Evolutionary conservation across 345 rosid species (phyloP).

Genomic region (Noccaea caerulescens): DNA sequence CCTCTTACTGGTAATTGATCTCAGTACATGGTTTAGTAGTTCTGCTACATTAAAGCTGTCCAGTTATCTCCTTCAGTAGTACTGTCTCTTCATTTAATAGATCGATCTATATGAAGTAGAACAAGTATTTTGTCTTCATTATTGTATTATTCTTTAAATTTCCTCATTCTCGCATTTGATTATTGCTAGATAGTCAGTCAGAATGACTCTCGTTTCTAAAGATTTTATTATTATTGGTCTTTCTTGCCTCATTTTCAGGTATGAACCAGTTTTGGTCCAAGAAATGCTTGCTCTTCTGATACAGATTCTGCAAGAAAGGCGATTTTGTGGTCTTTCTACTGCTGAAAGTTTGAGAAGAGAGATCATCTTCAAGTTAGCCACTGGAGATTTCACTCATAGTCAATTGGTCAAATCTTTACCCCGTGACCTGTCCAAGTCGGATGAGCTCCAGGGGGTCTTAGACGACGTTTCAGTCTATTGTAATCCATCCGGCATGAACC

Average conservation of each 20-base stretch:
- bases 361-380: constrained; percentile 77
- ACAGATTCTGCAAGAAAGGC: constrained; percentile 91
- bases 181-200: constrained; percentile 28
- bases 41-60: constrained; percentile 29
- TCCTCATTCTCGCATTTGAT: not conserved
- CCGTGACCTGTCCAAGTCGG: constrained; percentile 78
- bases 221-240: constrained; percentile 3
- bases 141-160: constrained; percentile 3
- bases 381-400: constrained; percentile 94
- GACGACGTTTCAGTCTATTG: constrained; percentile 71
- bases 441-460: constrained; percentile 76
- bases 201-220: constrained; percentile 19
- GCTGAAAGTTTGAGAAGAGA: constrained; percentile 89
- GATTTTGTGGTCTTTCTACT: constrained; percentile 73
- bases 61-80: constrained; percentile 26
- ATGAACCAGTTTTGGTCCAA: constrained; percentile 77
- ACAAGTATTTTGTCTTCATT: constrained; percentile 16
- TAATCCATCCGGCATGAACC: constrained; percentile 89
- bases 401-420: constrained; percentile 85
- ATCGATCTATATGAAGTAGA: not conserved
- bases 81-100: constrained; percentile 6
- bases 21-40: constrained; percentile 16
- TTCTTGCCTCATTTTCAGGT: constrained; percentile 54
- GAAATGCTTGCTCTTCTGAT: constrained; percentile 88
- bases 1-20: constrained; percentile 6